Evolutionary conservation across 176 grass and related monocot species (phyloP).

Genomic region (Hyparrhenia diplandra): DNA sequence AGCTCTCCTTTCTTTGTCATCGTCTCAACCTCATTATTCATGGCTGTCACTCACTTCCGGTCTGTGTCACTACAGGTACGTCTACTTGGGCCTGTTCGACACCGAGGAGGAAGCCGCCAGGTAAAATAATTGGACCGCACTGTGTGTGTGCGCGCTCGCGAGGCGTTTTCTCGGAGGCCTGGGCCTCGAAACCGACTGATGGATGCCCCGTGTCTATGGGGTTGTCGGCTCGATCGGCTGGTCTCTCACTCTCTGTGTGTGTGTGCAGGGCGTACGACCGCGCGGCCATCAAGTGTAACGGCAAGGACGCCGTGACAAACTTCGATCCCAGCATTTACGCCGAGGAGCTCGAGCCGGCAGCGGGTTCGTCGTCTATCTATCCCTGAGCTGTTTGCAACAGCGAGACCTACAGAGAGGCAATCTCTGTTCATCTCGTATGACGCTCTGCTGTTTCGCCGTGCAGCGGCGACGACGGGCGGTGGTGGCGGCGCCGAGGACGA

Average conservation of each 20-base stretch:
- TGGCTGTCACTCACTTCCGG: neutral
- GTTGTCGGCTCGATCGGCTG: constrained; percentile 7
- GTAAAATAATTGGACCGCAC: constrained; percentile 48
- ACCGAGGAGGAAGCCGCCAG: constrained; percentile 88
- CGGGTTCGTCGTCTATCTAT: neutral
- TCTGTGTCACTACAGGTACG: constrained; percentile 48
- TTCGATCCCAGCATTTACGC: constrained; percentile 73
- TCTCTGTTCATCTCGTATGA: neutral
- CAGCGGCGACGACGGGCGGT: constrained; percentile 17
- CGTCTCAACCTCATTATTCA: neutral
- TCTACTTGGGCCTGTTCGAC: constrained; percentile 85
- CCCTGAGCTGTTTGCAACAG: neutral
- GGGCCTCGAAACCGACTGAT: constrained; percentile 37
- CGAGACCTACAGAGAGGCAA: neutral
- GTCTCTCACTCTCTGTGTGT: neutral
- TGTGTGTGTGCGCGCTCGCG: constrained; percentile 21
- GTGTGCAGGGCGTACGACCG: constrained; percentile 67
- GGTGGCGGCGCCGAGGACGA: neutral
- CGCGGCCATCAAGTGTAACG: constrained; percentile 83
- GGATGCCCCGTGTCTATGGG: constrained; percentile 4
- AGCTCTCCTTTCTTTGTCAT: neutral
- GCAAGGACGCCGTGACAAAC: constrained; percentile 83
- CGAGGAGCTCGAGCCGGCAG: constrained; percentile 56
- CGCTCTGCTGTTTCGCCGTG: neutral
- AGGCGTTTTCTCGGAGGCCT: neutral